Base-by-base conservation (phyloP, 331 rosid genomes). In the Quercus phellos region DNA sequence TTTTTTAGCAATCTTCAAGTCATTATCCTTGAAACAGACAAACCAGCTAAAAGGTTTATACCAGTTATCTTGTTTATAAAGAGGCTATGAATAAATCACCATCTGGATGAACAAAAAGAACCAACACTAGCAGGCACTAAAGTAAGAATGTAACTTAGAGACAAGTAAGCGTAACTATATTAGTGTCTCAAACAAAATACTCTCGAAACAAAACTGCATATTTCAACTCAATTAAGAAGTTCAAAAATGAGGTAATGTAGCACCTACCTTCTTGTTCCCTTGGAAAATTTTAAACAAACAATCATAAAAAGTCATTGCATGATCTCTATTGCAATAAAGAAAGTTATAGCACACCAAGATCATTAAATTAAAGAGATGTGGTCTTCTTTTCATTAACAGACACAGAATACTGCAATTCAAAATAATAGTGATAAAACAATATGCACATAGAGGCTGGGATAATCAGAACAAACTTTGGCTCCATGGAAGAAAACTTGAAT, bases 231-330 rank as follows among this genome's bases (percentile, higher is more conserved):
- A 12, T 29, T 0, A 26, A 78, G 55, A 53, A 56, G 30, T 19
- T 58, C 46, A 58, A 43, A 32, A 50, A 19, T 53, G 59, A 29
- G 46, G 42, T 35, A 14, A 34, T 34, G 22, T 22, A 26, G 35
- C 19, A 50, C 35, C 69, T 74, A 74, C 80, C 74, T 74, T 60
- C 76, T 60, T 67, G 42, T 34, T 66, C 51, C 46, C 38, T 4
- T 4, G 11, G 14, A 22, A 22, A 43, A 32, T 30, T 46, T 32
- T 7, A 66, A 8, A n/a, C 17, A 34, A 17, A n/a, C 21, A 66
- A 17, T 13, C 3, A 17, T 13, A 66, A 32, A 29, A 63, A 59
- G n/a, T 46, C 34, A 59, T 63, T 29, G 30, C 16, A 29, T 16
- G 12, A 66, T 32, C 70, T 16, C 42, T 16, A 19, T 32, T 30